Percentiles rank a stretch among this genome's conserved stretches.
phyloP scores from a whole-genome alignment of 2,329 filamentous ascomycete genomes.

The Apiospora rasikravindrae region DNA sequence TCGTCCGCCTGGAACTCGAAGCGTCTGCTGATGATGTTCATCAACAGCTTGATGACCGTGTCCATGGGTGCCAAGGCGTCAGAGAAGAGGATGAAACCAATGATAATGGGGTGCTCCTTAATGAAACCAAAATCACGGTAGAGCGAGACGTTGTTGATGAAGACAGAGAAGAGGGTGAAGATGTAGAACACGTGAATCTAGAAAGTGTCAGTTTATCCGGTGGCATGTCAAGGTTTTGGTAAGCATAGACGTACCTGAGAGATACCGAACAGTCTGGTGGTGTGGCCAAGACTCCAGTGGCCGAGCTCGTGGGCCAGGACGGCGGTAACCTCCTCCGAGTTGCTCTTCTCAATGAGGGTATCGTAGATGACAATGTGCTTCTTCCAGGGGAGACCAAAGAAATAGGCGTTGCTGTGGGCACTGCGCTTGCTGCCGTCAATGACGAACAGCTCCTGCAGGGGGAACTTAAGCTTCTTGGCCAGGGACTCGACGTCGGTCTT shows the following conservation, averaged over 20 bases:
- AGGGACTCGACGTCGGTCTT: conserved; percentile 88
- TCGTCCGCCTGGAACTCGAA: conserved; percentile 97
- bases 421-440: conserved; percentile 92
- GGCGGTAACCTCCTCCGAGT: conserved; percentile 89
- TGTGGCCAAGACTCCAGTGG: conserved; percentile 96
- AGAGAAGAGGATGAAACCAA: conserved; percentile 97
- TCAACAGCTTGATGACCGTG: conserved; percentile 88
- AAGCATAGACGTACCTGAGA: conserved; percentile 64
- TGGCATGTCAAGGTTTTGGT: background rate
- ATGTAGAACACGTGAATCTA: conserved; percentile 95
- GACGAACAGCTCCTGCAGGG: conserved; percentile 89
- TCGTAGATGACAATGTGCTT: conserved; percentile 99
- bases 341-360: conserved; percentile 94
- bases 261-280: conserved; percentile 87
- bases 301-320: conserved; percentile 95
- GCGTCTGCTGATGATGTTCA: conserved; percentile 93
- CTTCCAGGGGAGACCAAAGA: conserved; percentile 98
- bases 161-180: conserved; percentile 94
- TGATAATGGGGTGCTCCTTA: conserved; percentile 84
- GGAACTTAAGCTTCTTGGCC: conserved; percentile 85
- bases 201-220: conserved; percentile 36
- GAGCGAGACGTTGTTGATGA: conserved; percentile 92
- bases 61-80: conserved; percentile 96
- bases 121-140: conserved; percentile 92
- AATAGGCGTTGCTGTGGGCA: conserved; percentile 91